These are phyloP conservation scores for Alternaria viburni DNA, from an alignment of 2,329 filamentous ascomycete genomes.

Conservation along the genomic window DNA sequence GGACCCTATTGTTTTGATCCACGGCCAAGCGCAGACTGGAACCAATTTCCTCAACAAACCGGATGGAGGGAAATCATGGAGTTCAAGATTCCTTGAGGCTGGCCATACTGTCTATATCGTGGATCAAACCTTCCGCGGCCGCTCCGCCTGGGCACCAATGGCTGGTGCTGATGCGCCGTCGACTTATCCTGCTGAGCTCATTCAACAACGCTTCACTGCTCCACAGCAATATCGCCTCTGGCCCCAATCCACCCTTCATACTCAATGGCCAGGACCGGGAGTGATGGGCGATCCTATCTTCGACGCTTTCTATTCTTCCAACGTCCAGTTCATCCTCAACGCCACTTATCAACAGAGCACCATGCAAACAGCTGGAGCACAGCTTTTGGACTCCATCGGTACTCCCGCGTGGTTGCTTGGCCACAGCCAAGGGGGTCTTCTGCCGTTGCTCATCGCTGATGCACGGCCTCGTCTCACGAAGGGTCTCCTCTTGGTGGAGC, in stretches of 20 bases:
- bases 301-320: constrained; percentile 55
- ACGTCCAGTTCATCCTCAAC: constrained; percentile 43
- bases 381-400: constrained; percentile 52
- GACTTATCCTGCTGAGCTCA: constrained; percentile 1
- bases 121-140: constrained; percentile 55
- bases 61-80: constrained; percentile 58
- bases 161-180: constrained; percentile 1
- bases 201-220: constrained; percentile 9
- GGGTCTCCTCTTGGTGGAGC: constrained; percentile 60
- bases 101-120: constrained; percentile 58
- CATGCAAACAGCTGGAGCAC: constrained; percentile 41
- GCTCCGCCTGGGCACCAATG: constrained; percentile 45
- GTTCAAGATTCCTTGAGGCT: constrained; percentile 53
- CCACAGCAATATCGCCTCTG: constrained; percentile 27
- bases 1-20: constrained; percentile 15
- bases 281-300: constrained; percentile 56
- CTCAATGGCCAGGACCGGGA: constrained; percentile 51
- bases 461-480: constrained; percentile 55
- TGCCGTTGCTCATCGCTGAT: constrained; percentile 51
- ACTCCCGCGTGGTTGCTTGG: constrained; percentile 51
- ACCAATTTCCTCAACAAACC: constrained; percentile 51
- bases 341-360: constrained; percentile 32
- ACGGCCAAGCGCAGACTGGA: constrained; percentile 23
- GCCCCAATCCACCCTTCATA: constrained; percentile 53
- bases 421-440: constrained; percentile 58